Evolutionary conservation across 805 yeast genomes (phyloP).

Genomic region (Diddensiella santjacobensis): DNA sequence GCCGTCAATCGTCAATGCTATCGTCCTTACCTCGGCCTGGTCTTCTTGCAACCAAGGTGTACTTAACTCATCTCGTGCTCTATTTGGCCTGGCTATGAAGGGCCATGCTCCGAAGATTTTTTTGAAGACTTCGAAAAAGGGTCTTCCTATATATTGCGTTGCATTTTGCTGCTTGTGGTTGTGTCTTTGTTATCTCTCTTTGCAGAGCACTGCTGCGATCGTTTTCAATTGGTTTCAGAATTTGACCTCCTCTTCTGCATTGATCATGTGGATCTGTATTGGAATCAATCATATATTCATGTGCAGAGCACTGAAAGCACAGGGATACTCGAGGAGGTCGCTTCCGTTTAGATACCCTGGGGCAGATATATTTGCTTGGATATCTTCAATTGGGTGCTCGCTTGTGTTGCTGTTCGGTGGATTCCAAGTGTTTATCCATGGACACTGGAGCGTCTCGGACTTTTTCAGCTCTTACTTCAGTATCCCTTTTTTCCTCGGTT

Average conservation of each 20-base stretch:
- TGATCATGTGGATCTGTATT: conserved; percentile 54
- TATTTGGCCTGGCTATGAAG: conserved; percentile 66
- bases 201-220: conserved; percentile 50
- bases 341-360: conserved; percentile 45
- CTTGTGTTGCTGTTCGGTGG: conserved; percentile 58
- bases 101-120: conserved; percentile 71
- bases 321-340: conserved; percentile 40
- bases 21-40: conserved; percentile 70
- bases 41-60: conserved; percentile 80
- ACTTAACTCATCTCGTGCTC: conserved; percentile 71
- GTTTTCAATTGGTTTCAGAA: conserved; percentile 49
- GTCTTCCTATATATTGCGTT: conserved; percentile 65
- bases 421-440: conserved; percentile 61
- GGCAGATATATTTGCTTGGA: conserved; percentile 32
- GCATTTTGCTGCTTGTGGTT: conserved; percentile 51
- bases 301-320: conserved; percentile 39
- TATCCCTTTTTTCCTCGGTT: conserved; percentile 50
- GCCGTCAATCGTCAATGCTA: conserved; percentile 73
- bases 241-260: conserved; percentile 39
- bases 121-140: conserved; percentile 59
- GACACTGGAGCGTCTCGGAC: conserved; percentile 52
- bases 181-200: conserved; percentile 67
- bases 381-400: conserved; percentile 4
- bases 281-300: conserved; percentile 48
- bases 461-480: conserved; percentile 67